These are phyloP conservation scores for Talaromyces adpressus DNA, from an alignment of 495 filamentous ascomycete species.

Conservation along the genomic window DNA sequence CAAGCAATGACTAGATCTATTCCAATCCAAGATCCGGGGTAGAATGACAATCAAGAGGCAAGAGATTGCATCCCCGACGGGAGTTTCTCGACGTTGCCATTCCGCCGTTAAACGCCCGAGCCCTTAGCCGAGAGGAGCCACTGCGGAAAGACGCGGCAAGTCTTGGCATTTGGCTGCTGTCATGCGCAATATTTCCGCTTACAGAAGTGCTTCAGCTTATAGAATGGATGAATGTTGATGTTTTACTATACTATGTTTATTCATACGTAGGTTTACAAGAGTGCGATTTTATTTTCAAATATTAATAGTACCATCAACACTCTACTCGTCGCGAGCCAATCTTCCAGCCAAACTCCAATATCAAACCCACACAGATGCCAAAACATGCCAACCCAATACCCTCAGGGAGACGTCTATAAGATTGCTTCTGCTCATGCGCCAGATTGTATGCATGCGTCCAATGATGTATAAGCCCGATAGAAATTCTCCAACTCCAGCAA, in stretches of 20 bases:
- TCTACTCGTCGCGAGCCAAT: not conserved
- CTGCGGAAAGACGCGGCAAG: constrained; percentile 8
- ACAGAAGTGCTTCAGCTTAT: not conserved
- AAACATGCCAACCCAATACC: not conserved
- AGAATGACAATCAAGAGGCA: not conserved
- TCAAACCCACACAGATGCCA: not conserved
- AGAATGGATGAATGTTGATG: too few species aligned
- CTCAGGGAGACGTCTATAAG: not conserved
- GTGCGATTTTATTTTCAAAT: not conserved
- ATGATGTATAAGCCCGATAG: not conserved
- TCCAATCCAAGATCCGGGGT: not conserved
- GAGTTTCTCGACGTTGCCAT: not conserved
- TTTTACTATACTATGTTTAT: too few species aligned
- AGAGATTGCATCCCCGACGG: not conserved
- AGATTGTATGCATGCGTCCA: not conserved
- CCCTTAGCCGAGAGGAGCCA: not conserved
- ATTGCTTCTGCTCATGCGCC: not conserved
- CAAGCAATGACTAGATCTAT: not conserved
- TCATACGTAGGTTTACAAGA: not conserved
- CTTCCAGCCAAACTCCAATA: not conserved
- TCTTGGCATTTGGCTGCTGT: not conserved
- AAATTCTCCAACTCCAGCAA: not conserved
- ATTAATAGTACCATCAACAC: not conserved
- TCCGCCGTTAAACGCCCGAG: not conserved
- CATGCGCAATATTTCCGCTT: constrained; percentile 1